These are phyloP conservation scores for Lachnellula hyalina DNA, from an alignment of 2,329 filamentous ascomycete species.

Conservation along the genomic window DNA sequence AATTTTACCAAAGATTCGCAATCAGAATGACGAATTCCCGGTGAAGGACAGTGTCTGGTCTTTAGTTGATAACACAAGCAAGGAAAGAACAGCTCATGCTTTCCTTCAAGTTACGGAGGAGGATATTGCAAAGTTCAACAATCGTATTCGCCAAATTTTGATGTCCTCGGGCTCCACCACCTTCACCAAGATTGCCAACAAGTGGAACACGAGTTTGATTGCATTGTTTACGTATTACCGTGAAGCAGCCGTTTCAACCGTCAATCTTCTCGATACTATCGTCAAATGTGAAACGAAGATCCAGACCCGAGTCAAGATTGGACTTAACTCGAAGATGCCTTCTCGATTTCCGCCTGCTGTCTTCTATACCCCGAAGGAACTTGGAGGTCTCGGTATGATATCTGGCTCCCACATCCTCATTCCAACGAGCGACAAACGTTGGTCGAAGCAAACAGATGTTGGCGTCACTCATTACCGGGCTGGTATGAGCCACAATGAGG, in stretches of 20 bases:
- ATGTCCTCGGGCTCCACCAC: slow-evolving; percentile 99
- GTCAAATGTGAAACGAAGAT: slow-evolving; percentile 99
- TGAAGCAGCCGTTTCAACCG: slow-evolving; percentile 92
- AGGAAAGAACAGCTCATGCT: slow-evolving; percentile 93
- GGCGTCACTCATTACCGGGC: slow-evolving; percentile 95
- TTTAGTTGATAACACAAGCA: slow-evolving; percentile 90
- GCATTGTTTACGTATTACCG: slow-evolving; percentile 98
- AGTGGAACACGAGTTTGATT: slow-evolving; percentile 98
- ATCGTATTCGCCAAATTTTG: slow-evolving; percentile 93
- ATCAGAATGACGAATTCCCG: slow-evolving; percentile 92
- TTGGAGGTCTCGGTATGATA: slow-evolving; percentile 97
- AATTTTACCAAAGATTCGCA: slow-evolving; percentile 90
- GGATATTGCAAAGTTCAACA: slow-evolving; percentile 98
- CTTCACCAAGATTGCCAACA: slow-evolving; percentile 99
- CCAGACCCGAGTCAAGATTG: slow-evolving; percentile 97
- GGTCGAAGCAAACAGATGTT: slow-evolving; percentile 96
- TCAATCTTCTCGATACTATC: slow-evolving; percentile 90
- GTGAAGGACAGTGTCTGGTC: slow-evolving; percentile 99
- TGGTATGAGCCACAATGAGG: slow-evolving; percentile 97
- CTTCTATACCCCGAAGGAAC: slow-evolving; percentile 97
- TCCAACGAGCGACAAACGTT: slow-evolving; percentile 93
- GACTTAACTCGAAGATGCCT: slow-evolving; percentile 98
- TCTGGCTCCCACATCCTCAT: slow-evolving; percentile 98
- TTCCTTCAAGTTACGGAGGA: slow-evolving; percentile 98
- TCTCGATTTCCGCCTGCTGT: slow-evolving; percentile 97